phyloP scores from a whole-genome alignment of 768 basidiomycete species.

The Lactarius tabidus region DNA sequence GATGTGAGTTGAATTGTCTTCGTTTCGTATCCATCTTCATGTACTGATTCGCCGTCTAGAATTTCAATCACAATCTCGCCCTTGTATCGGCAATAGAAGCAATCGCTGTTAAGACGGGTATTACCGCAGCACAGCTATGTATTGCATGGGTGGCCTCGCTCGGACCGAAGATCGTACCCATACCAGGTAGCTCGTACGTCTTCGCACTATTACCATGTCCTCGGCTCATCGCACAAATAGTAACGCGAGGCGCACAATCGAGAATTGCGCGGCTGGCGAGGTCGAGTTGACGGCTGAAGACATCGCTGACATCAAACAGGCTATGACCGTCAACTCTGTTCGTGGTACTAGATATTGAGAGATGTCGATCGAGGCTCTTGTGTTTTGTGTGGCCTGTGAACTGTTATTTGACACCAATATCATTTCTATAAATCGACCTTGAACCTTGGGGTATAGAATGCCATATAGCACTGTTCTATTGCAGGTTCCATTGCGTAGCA shows the following conservation, averaged over 20 bases:
- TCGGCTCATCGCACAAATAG: constrained; percentile 24
- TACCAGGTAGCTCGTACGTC: constrained; percentile 44
- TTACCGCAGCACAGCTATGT: constrained; percentile 39
- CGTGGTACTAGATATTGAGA: constrained; percentile 20
- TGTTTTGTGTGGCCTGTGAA: constrained; percentile 7
- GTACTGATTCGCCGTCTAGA: constrained; percentile 24
- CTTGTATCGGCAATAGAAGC: constrained; percentile 40
- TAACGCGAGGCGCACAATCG: constrained; percentile 39
- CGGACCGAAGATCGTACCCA: constrained; percentile 40
- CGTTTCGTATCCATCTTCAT: constrained; percentile 12
- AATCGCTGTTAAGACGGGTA: constrained; percentile 40
- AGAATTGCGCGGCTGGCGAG: constrained; percentile 41
- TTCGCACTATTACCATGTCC: not conserved
- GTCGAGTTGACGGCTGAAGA: constrained; percentile 38
- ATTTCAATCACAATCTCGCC: constrained; percentile 41
- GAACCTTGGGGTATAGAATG: not conserved
- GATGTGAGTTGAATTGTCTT: constrained; percentile 29
- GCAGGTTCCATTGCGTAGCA: not conserved
- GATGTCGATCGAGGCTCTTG: not conserved
- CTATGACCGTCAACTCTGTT: constrained; percentile 29
- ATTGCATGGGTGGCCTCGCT: constrained; percentile 39
- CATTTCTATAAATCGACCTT: not conserved
- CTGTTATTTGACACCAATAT: not conserved
- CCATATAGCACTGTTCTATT: not conserved
- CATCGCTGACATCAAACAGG: constrained; percentile 36